Percentiles rank a stretch among this genome's conserved stretches.
These are phyloP conservation scores for Apostasia shenzhenica DNA, from an alignment of 106 monocot species.

Conservation along the genomic window DNA sequence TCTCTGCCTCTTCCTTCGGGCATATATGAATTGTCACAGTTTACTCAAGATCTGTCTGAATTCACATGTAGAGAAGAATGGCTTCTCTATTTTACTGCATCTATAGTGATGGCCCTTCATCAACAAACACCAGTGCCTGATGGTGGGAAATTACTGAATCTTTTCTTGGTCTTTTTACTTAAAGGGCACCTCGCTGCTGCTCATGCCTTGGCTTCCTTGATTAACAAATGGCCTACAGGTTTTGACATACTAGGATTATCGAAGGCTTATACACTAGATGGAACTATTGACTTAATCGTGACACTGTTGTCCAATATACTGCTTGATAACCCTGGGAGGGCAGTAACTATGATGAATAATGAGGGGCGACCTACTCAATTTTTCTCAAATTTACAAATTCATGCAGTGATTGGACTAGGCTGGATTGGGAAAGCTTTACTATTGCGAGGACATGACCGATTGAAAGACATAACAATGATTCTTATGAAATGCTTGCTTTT, in stretches of 20 bases:
- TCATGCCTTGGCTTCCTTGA: constrained; percentile 81
- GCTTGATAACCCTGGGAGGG: constrained; percentile 6
- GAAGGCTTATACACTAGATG: constrained; percentile 33
- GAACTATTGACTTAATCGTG: constrained; percentile 41
- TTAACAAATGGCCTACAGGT: constrained; percentile 67
- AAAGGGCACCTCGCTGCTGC: constrained; percentile 61
- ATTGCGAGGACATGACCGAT: constrained; percentile 86
- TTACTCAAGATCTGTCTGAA: constrained; percentile 14
- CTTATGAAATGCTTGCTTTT: constrained; percentile 56
- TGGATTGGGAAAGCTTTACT: constrained; percentile 94
- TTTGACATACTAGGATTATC: constrained; percentile 14
- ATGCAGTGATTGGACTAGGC: constrained; percentile 57
- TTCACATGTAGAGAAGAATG: constrained; percentile 35
- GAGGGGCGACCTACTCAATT: not conserved
- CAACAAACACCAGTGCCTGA: constrained; percentile 53
- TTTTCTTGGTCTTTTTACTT: constrained; percentile 47
- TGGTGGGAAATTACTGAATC: constrained; percentile 29
- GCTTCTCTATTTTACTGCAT: constrained; percentile 60
- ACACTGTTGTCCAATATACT: constrained; percentile 19
- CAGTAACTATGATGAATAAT: constrained; percentile 4
- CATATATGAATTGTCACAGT: constrained; percentile 24
- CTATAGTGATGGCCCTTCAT: constrained; percentile 60
- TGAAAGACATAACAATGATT: constrained; percentile 59
- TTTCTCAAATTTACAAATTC: constrained; percentile 9
- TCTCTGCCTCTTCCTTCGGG: constrained; percentile 5